phyloP scores from a whole-genome alignment of 306 rosid species.

The Sophora flavescens region DNA sequence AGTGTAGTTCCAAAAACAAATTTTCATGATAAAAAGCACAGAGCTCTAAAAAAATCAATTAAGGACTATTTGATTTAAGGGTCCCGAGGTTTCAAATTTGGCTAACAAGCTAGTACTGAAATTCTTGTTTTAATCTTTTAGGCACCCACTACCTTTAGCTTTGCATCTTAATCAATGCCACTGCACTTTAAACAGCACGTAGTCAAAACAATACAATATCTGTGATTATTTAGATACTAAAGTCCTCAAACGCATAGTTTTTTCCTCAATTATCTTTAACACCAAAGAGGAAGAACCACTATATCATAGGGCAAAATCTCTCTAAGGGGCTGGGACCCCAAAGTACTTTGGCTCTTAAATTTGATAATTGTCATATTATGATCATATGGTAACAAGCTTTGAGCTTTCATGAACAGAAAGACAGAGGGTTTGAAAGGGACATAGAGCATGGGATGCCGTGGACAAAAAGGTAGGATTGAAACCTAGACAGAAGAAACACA shows the following conservation, averaged over 20 bases:
- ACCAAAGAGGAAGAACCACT: conserved; percentile 42
- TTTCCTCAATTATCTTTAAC: conserved; percentile 50
- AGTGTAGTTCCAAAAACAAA: conserved; percentile 2
- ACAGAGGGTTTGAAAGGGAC: conserved; percentile 51
- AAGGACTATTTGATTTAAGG: conserved; percentile 40
- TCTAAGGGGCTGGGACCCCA: conserved; percentile 39
- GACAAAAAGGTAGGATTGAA: conserved; percentile 52
- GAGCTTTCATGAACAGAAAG: conserved; percentile 12
- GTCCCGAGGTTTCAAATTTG: conserved; percentile 51
- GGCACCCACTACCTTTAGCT: conserved; percentile 66
- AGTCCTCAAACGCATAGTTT: conserved; percentile 43
- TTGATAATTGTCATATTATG: conserved; percentile 10
- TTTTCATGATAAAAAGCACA: not conserved
- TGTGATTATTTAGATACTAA: conserved; percentile 55
- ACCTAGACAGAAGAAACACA: conserved; percentile 48
- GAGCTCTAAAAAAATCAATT: not conserved
- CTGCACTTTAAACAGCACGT: conserved; percentile 71
- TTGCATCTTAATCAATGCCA: conserved; percentile 84
- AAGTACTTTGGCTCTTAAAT: conserved; percentile 33
- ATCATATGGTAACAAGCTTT: conserved; percentile 33
- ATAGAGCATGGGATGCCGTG: conserved; percentile 44
- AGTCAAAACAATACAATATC: conserved; percentile 65
- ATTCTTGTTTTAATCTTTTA: conserved; percentile 37
- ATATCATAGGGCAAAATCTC: conserved; percentile 19
- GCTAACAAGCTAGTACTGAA: conserved; percentile 38